Evolutionary conservation across 805 yeast species (phyloP).

Genomic region (Cyberlindnera saturnus): DNA sequence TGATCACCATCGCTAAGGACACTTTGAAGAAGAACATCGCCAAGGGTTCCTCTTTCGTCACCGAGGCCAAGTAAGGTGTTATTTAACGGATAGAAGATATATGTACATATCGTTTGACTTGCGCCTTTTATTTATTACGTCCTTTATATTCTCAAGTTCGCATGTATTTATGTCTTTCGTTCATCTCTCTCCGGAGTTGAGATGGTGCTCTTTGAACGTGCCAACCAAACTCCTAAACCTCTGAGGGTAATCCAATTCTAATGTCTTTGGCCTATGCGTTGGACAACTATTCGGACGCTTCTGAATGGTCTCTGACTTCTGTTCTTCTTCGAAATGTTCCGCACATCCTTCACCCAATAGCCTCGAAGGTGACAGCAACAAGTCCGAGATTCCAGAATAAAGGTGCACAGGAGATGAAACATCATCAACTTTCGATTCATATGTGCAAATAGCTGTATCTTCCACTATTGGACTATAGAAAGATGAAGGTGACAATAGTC

Average conservation of each 20-base stretch:
- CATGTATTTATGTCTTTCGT: neutral
- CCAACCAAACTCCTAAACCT: neutral
- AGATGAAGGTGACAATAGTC: no score
- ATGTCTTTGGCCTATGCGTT: neutral
- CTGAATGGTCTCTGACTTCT: no score
- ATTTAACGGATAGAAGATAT: neutral
- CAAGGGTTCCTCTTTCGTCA: conserved; percentile 88
- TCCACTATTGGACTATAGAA: no score
- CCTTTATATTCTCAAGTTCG: no score
- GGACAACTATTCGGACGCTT: neutral
- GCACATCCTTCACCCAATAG: no score
- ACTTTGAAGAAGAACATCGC: conserved; percentile 53
- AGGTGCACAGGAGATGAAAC: neutral
- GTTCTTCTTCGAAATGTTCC: no score
- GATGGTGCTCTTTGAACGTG: neutral
- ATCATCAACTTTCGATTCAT: no score
- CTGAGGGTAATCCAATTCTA: neutral
- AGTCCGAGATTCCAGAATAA: neutral
- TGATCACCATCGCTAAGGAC: conserved; percentile 74
- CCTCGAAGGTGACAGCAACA: neutral
- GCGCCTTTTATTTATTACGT: no score
- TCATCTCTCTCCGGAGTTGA: neutral
- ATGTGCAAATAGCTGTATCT: no score
- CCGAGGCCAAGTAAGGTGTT: conserved; percentile 50
- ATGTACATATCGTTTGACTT: no score